Base-by-base conservation (phyloP, 495 filamentous ascomycete genomes). In the Hyaloscypha hepaticicola region DNA sequence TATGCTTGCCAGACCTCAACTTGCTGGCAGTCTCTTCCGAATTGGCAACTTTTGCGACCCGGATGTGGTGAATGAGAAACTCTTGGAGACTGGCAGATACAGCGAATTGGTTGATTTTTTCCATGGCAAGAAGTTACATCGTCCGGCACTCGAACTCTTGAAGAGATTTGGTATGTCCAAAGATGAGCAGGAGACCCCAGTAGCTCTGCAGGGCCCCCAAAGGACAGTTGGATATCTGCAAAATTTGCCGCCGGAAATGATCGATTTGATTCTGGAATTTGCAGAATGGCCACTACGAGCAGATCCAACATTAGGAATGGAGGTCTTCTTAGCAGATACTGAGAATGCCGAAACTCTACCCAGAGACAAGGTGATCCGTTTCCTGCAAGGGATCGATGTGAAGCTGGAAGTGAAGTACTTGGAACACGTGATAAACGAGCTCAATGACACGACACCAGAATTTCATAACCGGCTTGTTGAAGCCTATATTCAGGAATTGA, bases 41-140 rank as follows among this genome's bases (percentile, higher is more conserved):
- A 92, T 98, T 56, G 88, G 92, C 73, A 99, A 99, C 73, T 97
- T 96, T 75, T 97, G 95, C 69, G 94, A 98, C 67, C 94, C 95
- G 0, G 89, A 90, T 28, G 95, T 99, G 1, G 93, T 99, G 27
- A 94, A 96, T 73, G 90, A 97, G 75, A 88, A 90, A 65, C 81
- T 99, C 9, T 87, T 96, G 63, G 92, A 96, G 72, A 90, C 87
- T 58, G 89, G 90, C 49, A 90, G 93, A 53, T 96, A 96, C 74
- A 92, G 89, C 60, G 95, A 98, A 73, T 79, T 99, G 0, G 94
- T 99, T 29, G 93, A 99, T 70, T 99, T 99, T 73, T 87, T 97
- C 65, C 91, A 95, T 68, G 94, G 95, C 60, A 98, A 98, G 79
- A 93, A 88, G 73, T 83, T 97, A 14, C 95, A 99, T 73, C 86